Base-by-base conservation (phyloP, 2,329 filamentous ascomycete genomes). In the Madurella mycetomatis region DNA sequence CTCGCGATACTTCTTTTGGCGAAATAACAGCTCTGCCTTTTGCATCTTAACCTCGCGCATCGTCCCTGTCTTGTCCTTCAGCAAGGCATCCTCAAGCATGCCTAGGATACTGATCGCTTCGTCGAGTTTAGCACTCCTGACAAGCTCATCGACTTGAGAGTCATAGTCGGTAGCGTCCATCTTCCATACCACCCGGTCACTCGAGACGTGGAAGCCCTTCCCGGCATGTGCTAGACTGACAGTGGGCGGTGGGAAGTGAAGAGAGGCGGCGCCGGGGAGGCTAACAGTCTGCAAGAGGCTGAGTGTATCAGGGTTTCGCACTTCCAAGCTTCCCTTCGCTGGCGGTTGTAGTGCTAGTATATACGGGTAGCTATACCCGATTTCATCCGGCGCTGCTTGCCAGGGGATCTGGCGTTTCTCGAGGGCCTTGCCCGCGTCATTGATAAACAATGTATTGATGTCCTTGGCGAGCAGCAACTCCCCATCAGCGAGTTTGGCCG, bases 291-390 rank as follows among this genome's bases (percentile, higher is more conserved):
- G 94, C 16, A 99, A 76, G 15, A 96, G 74, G n/a, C 86, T 94
- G 44, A 97, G 74, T 0, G 92, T 97, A 54, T 94, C 87, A 0
- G 94, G 92, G 65, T 96, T 99, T 41, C 94, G 82, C 39, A 99
- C 87, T 71, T 99, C 94, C 11, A 99, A 75, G 0, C 83, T 84
- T 2, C 92, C 91, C 70, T 94, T 95, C 1, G 88, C 80, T 0
- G 90, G 84, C 8, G 90, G 78, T 66, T 95, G 91, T 13, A 99
- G 75, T 9, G 91, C 89, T 47, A 99, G 76, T 52, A 99, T 85
- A 67, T 96, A 99, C 0, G 94, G 94, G 68, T 99, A 99, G 18
- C 92, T 96, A 70, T 96, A 99, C 18, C 92, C 94, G 55, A 99
- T 86, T 53, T 87, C 87, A 64, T 96, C 92, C 1, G 94, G 95